phyloP scores from a whole-genome alignment of 108 stramenopile genomes.

The Craspedostauros australis region DNA sequence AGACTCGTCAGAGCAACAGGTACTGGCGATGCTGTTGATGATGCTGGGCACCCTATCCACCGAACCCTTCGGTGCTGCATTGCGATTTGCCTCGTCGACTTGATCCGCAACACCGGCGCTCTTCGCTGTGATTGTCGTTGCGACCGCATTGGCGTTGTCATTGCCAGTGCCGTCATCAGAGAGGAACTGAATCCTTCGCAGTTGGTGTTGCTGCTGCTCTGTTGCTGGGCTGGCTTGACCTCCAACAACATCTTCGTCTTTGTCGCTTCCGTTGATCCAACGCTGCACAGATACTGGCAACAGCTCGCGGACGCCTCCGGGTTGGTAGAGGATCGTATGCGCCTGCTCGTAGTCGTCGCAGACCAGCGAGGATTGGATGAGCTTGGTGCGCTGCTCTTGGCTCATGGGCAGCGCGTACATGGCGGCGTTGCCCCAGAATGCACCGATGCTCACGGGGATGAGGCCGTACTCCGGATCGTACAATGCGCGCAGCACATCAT shows the following conservation, averaged over 20 bases:
- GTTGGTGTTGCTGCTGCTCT: too few relatives aligned
- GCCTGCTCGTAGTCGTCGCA: not conserved
- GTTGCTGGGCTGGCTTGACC: too few relatives aligned
- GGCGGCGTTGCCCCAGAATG: slow-evolving; percentile 28
- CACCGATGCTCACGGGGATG: slow-evolving; percentile 11
- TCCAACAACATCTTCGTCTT: too few relatives aligned
- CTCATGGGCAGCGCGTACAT: slow-evolving; percentile 40
- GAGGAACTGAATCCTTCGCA: too few relatives aligned
- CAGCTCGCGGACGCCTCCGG: slow-evolving; percentile 27
- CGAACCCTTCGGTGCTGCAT: too few relatives aligned
- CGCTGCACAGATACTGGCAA: slow-evolving; percentile 19
- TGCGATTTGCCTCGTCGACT: too few relatives aligned
- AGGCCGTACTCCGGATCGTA: slow-evolving; percentile 32
- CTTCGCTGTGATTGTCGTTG: too few relatives aligned
- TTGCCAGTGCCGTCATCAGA: too few relatives aligned
- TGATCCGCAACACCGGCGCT: too few relatives aligned
- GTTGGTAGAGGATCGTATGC: slow-evolving; percentile 7
- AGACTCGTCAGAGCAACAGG: slow-evolving; percentile 19
- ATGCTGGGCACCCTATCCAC: too few relatives aligned
- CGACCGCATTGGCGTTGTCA: too few relatives aligned
- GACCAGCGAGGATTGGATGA: slow-evolving; percentile 26
- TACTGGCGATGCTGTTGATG: not conserved
- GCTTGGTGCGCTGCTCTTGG: slow-evolving; percentile 16
- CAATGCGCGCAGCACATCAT: slow-evolving; percentile 33
- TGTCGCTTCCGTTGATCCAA: too few relatives aligned